Evolutionary conservation across 306 rosid species (phyloP).

Genomic region (Echinosophora koreensis): DNA sequence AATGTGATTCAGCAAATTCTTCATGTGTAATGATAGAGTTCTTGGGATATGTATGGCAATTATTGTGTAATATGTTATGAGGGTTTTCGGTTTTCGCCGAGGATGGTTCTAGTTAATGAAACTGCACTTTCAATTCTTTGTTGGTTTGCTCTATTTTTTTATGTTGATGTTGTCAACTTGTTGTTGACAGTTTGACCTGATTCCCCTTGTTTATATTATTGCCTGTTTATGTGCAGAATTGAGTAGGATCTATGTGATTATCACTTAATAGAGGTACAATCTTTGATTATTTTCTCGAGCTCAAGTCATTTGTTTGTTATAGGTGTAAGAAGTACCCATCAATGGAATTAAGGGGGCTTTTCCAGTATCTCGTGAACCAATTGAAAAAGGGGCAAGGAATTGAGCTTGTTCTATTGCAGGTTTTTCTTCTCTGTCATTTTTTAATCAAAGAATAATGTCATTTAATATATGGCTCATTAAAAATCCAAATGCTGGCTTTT

Average conservation of each 20-base stretch:
- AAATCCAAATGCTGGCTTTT: conserved; percentile 29
- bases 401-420: conserved; percentile 97
- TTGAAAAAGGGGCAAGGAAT: conserved; percentile 93
- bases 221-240: conserved; percentile 27
- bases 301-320: conserved; percentile 36
- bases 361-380: conserved; percentile 98
- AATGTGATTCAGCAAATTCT: conserved; percentile 18
- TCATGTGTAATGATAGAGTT: conserved; percentile 20
- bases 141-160: not conserved
- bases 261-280: conserved; percentile 21
- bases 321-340: conserved; percentile 99
- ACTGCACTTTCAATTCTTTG: conserved; percentile 19
- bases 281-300: conserved; percentile 37
- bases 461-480: conserved; percentile 3
- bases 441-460: not conserved
- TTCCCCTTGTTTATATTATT: not conserved
- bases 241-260: conserved; percentile 28
- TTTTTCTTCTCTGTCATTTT: conserved; percentile 43
- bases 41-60: conserved; percentile 5
- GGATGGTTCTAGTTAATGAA: conserved; percentile 22
- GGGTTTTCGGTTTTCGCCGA: conserved; percentile 7
- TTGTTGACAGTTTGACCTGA: not conserved
- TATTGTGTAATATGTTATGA: not conserved
- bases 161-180: conserved; percentile 16
- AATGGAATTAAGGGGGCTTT: conserved; percentile 97